Evolutionary conservation across 2,329 filamentous ascomycete species (phyloP), one percentile per base, ranked within the genome.

Genomic region (Exophiala alcalophila): DNA sequence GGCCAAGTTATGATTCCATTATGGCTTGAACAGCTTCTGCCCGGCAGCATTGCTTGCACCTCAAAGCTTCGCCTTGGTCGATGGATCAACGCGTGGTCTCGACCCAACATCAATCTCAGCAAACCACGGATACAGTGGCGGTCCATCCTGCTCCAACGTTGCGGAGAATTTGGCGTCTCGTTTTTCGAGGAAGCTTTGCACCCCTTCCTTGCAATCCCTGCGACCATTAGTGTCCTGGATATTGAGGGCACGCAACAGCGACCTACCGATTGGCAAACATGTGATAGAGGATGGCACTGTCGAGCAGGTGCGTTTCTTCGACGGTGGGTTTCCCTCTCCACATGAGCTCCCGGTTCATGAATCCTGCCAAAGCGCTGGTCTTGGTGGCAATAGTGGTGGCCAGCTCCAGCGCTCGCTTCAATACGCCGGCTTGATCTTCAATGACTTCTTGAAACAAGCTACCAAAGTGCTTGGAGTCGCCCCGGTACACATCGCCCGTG

Each of bases 241-340:
- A 12, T 4, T 18, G 15, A 14, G 16, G 20, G 19, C 19, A 4
- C 9, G 16, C n/a, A 21, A 15, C 15, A n/a, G 24, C 19, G 10
- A 28, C 21, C 8, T 37, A 44, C 49, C 71, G 75, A 19, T 42
- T 33, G 3, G 55, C 61, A 54, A 69, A 68, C 51, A 65, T 57
- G 40, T 63, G 59, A 32, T 58, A 61, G 9, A 68, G 59, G 15
- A 67, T 43, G 4, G 53, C 53, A 9, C 64, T 67, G 45, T 89
- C 84, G 20, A 88, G 64, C 51, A 87, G 61, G 66, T 87, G 83
- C 40, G 83, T 78, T 34, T 72, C 81, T 65, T 89, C 85, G 0
- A 82, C 75, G 10, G 72, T 77, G 8, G 36, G 32, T 21, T 39
- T 41, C 3, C 48, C 44, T 37, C 44, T 41, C 31, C 40, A 45